Base-by-base conservation (phyloP, 768 basidiomycete genomes). In the Gloeostereum incarnatum region DNA sequence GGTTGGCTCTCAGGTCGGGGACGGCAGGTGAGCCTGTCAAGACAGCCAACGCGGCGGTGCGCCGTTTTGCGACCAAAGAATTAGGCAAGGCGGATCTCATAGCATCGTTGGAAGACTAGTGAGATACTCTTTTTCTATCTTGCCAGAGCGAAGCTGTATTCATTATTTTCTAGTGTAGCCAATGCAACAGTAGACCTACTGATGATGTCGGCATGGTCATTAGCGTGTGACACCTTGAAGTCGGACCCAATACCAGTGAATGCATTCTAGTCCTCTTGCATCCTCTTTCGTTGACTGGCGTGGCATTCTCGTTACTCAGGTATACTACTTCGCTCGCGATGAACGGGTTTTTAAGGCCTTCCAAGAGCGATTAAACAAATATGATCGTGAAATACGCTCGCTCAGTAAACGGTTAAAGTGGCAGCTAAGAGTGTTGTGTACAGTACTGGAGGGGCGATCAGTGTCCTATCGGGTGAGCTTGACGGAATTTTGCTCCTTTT, bases 271-370 rank as follows among this genome's bases (percentile, higher is more conserved):
- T 32, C 22, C 36, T 21, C 23, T 22, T 13, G 44, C 31, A 18
- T 23, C 19, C 22, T 4, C 21, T 11, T 33, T 24, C n/a, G n/a
- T n/a, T n/a, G n/a, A n/a, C n/a, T n/a, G n/a, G n/a, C n/a, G n/a
- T n/a, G n/a, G n/a, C n/a, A n/a, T n/a, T n/a, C n/a, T n/a, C n/a
- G n/a, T n/a, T n/a, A n/a, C 26, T 23, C 36, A 51, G 87, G 71
- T 78, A n/a, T 92, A 85, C 45, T 90, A 83, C 50, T 98, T 98
- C 51, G 94, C 93, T 31, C 75, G 94, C 16, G 94, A 98, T 57
- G 83, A 90, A 44, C 77, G 93, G 24, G 78, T 87, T 10, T 85
- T 82, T 57, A 79, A 70, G 45, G 73, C 78, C 2, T 85, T 90
- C 41, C 60, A 62, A 4, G 72, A 79, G 18, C 59, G 65, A 23